Base-by-base conservation (phyloP, 352 stramenopile genomes). In the Phytophthora parvispora region DNA sequence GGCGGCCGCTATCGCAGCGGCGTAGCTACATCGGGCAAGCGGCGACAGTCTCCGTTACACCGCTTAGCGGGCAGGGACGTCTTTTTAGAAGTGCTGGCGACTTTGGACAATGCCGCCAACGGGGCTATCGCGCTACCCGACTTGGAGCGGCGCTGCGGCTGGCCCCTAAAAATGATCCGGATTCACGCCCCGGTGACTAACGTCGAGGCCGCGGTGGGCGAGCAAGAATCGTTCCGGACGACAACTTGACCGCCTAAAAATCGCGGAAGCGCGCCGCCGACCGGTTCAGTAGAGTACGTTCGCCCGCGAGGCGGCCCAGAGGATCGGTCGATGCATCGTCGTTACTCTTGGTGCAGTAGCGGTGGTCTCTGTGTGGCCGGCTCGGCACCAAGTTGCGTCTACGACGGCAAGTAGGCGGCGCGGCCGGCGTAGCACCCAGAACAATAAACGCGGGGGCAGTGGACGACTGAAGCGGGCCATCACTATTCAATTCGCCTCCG, bases 241-340 rank as follows among this genome's bases (percentile, higher is more conserved):
- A 68, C 57, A 79, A 68, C 72, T 74, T 76, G 67, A 76, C 49
- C 28, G 51, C 28, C 31, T 45, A 70, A 74, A 76, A 77, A 74
- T 74, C 64, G 49, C 34, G 47, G 67, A 58, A 74, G 34, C 34
- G 60, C 16, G 32, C 32, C 51, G 20, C 32, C 24, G 9, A 34
- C 65, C 63, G 34, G 67, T 80, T 80, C 72, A 77, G 72, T 80
- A 71, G 72, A 80, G 67, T 80, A 65, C 72, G 67, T 60, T 80
- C 13, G 34, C 28, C 62, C 58, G 77, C 64, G 62, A 79, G 67
- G 72, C 48, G 49, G 67, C 60, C 55, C 51, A 51, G 58, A 34
- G 60, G 22, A 32, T 54, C 32, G 57, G 49, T 77, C 68, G 72
- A 67, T 60, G 38, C 68, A 65, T 80, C 69, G 72, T 79, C 32